phyloP scores from a whole-genome alignment of 2,329 filamentous ascomycete species.

The Claviceps cyperi region DNA sequence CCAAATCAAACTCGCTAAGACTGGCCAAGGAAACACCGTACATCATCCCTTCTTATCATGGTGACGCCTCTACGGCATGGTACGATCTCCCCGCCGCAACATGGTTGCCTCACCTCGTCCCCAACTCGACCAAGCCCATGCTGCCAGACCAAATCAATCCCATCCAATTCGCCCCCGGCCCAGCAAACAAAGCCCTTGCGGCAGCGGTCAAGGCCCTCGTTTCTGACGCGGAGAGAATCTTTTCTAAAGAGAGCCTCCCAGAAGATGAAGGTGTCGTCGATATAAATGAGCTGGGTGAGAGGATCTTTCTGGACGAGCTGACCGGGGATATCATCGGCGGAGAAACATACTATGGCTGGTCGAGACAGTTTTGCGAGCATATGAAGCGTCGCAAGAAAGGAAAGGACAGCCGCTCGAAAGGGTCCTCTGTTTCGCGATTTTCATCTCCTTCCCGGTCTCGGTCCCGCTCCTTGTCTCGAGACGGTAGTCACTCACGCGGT shows the following conservation, averaged over 20 bases:
- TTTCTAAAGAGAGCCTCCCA: conserved; percentile 33
- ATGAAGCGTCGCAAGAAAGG: conserved; percentile 47
- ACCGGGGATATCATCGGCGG: conserved; percentile 49
- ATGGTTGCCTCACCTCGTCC: conserved; percentile 64
- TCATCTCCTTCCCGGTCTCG: conserved; percentile 9
- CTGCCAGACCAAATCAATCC: conserved; percentile 56
- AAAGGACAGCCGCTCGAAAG: conserved; percentile 14
- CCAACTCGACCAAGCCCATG: conserved; percentile 62
- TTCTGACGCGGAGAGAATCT: conserved; percentile 54
- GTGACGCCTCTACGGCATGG: conserved; percentile 58
- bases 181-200: conserved; percentile 50
- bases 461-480: conserved; percentile 12
- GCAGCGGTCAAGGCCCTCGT: conserved; percentile 58
- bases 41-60: conserved; percentile 61
- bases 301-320: conserved; percentile 48
- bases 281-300: conserved; percentile 63
- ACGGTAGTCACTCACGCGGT: conserved; percentile 13
- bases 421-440: conserved; percentile 20
- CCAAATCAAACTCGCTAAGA: conserved; percentile 14
- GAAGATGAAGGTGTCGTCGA: conserved; percentile 41
- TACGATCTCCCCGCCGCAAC: conserved; percentile 74
- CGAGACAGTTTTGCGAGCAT: conserved; percentile 61
- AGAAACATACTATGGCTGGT: conserved; percentile 83
- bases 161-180: conserved; percentile 53
- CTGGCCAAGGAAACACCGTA: conserved; percentile 47